These are phyloP conservation scores for Sporothrix humicola DNA, from an alignment of 2,329 filamentous ascomycete species.

Conservation along the genomic window DNA sequence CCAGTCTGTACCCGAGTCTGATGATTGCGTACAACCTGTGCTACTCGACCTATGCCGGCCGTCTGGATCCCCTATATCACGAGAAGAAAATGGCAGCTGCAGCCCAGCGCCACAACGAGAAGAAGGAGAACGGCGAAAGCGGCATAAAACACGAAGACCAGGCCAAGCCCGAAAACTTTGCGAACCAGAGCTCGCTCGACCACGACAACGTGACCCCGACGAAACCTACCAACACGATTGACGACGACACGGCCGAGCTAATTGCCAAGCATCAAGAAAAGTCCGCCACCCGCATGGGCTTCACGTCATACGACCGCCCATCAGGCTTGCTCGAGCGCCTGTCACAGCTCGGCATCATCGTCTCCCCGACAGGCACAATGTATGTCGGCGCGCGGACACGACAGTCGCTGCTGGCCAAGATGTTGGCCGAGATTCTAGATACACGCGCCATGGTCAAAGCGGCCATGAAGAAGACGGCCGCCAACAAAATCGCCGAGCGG, in stretches of 20 bases:
- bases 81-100: constrained; percentile 21
- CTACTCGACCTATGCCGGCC: constrained; percentile 93
- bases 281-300: constrained; percentile 83
- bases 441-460: constrained; percentile 97
- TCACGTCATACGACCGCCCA: constrained; percentile 82
- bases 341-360: constrained; percentile 81
- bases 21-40: constrained; percentile 99
- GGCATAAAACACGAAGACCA: background rate
- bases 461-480: constrained; percentile 82
- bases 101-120: background rate
- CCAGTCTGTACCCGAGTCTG: constrained; percentile 93
- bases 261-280: constrained; percentile 21
- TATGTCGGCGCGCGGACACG: constrained; percentile 85
- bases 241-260: background rate
- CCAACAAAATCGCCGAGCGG: constrained; percentile 73
- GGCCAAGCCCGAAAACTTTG: background rate
- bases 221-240: background rate
- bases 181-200: background rate
- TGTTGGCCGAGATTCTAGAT: constrained; percentile 94
- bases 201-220: background rate
- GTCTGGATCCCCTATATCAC: constrained; percentile 56
- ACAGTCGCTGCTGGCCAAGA: constrained; percentile 90
- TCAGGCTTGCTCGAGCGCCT: constrained; percentile 75
- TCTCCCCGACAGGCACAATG: constrained; percentile 96
- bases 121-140: no score